Evolutionary conservation across 179 eudicot species (phyloP).

Genomic region (Carnegiea gigantea): DNA sequence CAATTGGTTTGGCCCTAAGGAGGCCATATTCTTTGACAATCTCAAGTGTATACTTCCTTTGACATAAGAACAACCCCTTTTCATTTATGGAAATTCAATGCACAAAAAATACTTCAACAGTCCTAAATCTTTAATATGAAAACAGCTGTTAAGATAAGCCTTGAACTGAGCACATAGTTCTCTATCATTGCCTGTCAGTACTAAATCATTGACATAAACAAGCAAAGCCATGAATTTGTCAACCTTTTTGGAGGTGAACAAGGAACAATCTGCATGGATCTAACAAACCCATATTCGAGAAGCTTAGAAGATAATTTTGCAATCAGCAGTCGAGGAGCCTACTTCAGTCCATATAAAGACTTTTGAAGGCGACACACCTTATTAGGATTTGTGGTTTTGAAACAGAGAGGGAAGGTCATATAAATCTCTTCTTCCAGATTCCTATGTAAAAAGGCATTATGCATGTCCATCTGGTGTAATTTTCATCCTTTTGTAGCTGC

Average conservation of each 20-base stretch:
- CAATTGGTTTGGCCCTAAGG: not conserved
- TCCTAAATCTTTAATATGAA: not conserved
- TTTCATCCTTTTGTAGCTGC: not conserved
- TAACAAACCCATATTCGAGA: not conserved
- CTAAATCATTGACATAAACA: no score
- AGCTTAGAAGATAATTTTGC: not conserved
- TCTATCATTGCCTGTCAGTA: not conserved
- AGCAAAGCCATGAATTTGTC: no score
- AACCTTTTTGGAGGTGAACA: not conserved
- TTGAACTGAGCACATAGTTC: not conserved
- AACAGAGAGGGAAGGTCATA: constrained; percentile 13
- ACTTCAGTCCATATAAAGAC: not conserved
- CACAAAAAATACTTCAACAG: not conserved
- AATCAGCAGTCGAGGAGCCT: not conserved
- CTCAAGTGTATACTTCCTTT: no score
- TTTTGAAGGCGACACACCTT: not conserved
- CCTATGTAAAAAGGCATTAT: constrained; percentile 3
- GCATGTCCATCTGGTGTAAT: constrained; percentile 9
- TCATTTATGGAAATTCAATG: not conserved
- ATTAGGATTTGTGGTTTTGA: not conserved
- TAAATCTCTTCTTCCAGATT: constrained; percentile 10
- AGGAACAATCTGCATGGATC: not conserved
- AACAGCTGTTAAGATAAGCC: not conserved
- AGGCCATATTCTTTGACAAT: not conserved
- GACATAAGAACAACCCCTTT: no score